Evolutionary conservation across 495 filamentous ascomycete genomes (phyloP).

Genomic region (Penicillium diatomitis): DNA sequence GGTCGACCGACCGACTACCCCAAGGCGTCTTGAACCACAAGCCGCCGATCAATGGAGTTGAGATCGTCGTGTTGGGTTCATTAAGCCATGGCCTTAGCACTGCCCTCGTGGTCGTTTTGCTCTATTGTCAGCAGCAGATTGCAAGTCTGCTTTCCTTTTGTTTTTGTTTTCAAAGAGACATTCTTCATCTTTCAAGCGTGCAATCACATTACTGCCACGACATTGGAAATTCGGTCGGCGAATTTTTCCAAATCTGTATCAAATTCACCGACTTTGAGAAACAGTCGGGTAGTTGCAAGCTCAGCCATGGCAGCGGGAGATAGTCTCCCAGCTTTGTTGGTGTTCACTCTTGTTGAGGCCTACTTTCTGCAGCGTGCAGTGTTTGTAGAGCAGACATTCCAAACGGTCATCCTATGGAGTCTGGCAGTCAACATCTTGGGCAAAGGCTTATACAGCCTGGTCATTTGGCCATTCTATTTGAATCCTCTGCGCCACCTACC

Average conservation of each 20-base stretch:
- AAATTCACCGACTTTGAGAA: background rate
- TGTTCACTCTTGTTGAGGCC: slow-evolving; percentile 18
- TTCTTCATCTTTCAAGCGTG: background rate
- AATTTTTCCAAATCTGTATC: background rate
- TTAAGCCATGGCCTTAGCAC: too few species aligned
- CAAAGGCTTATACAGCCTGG: slow-evolving; percentile 35
- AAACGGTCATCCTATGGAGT: slow-evolving; percentile 11
- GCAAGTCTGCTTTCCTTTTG: background rate
- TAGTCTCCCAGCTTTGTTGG: slow-evolving; percentile 9
- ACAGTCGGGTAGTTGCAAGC: background rate
- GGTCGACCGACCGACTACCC: too few species aligned
- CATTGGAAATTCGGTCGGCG: background rate
- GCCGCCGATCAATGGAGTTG: too few species aligned
- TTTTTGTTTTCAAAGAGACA: background rate
- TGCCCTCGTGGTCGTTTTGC: too few species aligned
- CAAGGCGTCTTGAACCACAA: too few species aligned
- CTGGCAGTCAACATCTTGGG: slow-evolving; percentile 19
- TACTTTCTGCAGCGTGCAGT: slow-evolving; percentile 23
- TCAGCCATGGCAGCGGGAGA: slow-evolving; percentile 6
- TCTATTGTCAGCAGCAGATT: too few species aligned
- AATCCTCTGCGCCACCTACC: slow-evolving; percentile 64
- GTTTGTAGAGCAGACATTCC: slow-evolving; percentile 19
- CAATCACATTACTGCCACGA: background rate
- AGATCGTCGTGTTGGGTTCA: too few species aligned
- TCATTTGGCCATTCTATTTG: slow-evolving; percentile 64